A percentile compares a stretch with the other conserved stretches of the same genome.
These are phyloP conservation scores for Fusarium poae DNA, from an alignment of 2,329 filamentous ascomycete genomes.

Conservation along the genomic window DNA sequence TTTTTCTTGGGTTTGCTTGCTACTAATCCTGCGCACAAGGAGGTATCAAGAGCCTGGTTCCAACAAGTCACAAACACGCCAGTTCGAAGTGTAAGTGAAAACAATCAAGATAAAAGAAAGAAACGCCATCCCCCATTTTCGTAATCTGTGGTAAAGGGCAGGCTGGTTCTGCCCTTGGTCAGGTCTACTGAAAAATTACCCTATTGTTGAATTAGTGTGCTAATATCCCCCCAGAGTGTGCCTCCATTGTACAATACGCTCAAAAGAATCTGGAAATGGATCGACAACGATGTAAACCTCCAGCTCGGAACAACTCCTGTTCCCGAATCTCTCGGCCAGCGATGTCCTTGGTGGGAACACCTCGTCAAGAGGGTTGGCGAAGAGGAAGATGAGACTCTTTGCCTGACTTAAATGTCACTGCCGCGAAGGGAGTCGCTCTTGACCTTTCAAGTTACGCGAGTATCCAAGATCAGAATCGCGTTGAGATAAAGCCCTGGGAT, in stretches of 20 bases:
- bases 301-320: constrained; percentile 29
- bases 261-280: constrained; percentile 54
- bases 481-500: no score
- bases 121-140: constrained; percentile 24
- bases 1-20: constrained; percentile 58
- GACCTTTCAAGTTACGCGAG: no score
- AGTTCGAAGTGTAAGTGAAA: constrained; percentile 57
- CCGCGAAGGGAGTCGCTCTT: no score
- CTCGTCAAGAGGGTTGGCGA: constrained; percentile 53
- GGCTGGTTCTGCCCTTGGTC: constrained; percentile 42
- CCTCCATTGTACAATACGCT: constrained; percentile 55
- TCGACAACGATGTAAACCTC: constrained; percentile 48
- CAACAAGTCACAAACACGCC: constrained; percentile 54
- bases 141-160: constrained; percentile 32
- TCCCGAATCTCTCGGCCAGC: constrained; percentile 46
- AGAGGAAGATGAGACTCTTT: constrained; percentile 54
- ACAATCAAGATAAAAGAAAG: constrained; percentile 7
- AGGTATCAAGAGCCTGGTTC: constrained; percentile 54
- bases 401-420: constrained; percentile 51
- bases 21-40: constrained; percentile 47
- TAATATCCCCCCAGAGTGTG: constrained; percentile 53
- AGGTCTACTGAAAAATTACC: constrained; percentile 32
- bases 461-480: no score
- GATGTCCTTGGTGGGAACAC: constrained; percentile 57
- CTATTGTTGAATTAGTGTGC: constrained; percentile 40